Base-by-base conservation (phyloP, 1,139 yeast species). In the Saccharomyces hybrid region DNA sequence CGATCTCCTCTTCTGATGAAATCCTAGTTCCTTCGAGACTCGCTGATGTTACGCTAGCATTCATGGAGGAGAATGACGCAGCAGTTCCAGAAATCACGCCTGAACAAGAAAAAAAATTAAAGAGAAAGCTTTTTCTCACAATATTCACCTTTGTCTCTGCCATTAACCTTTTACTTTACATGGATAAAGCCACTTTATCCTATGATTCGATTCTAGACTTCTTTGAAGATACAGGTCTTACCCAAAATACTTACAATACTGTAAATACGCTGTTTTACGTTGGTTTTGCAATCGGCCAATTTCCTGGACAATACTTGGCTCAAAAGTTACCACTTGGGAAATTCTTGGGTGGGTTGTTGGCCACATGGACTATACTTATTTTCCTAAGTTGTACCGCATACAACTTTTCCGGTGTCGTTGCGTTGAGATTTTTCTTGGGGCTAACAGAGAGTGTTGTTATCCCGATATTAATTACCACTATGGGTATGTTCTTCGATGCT, bases 181-280 rank as follows among this genome's bases (percentile, higher is more conserved):
- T 76, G 69, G 81, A 77, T 60, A 77, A 77, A 58, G 75, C 78
- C 3, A 72, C 79, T 2, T 61, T 76, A 49, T 73, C 78, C 1
- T 78, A 75, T 58, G 73, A 76, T 31, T 67, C 78, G 1, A 70
- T 77, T 27, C 68, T 76, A 48, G 79, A 75, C 0, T 64, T 77
- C 31, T 76, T 71, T 67, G 72, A 70, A 25, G 79, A 74, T 50
- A 73, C 77, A 2, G 72, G 72, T 1, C 55, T 78, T 32, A 60
- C 60, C 2, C 72, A 70, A 55, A 56, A 68, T 53, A 65, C 70
- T 51, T 76, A 73, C 58, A 73, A 73, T 57, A 72, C 73, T 52
- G 67, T 72, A 28, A 74, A 74, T 56, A 74, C 79, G 0, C 53
- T 73, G 5, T 72, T 72, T 52, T 75, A 75, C 54, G 77, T 71